Percentiles rank a stretch among this genome's conserved stretches.
phyloP scores from a whole-genome alignment of 1,139 yeast species.

The Magnusiomyces tetraspermus region DNA sequence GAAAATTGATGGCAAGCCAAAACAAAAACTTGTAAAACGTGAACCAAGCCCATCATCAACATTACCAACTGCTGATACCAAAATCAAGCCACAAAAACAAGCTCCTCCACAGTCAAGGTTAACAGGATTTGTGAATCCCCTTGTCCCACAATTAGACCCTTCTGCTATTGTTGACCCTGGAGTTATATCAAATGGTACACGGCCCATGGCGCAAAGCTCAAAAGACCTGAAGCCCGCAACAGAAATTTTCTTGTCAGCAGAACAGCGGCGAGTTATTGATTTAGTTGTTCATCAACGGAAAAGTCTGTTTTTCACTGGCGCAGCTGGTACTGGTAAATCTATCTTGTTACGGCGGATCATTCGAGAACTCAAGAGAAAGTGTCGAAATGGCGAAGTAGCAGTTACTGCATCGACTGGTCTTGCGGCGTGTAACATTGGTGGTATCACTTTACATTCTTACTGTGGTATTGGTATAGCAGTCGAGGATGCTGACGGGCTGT shows the following conservation, averaged over 20 bases:
- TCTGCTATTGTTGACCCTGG: conserved; percentile 8
- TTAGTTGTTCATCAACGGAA: conserved; percentile 44
- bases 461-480: conserved; percentile 78
- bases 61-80: too few relatives aligned
- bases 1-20: not conserved
- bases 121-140: conserved; percentile 11
- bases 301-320: conserved; percentile 75
- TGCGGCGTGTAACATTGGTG: conserved; percentile 89
- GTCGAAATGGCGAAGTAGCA: conserved; percentile 42
- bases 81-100: not conserved
- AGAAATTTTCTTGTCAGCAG: conserved; percentile 45
- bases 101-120: conserved; percentile 5
- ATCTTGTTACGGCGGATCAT: conserved; percentile 65
- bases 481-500: conserved; percentile 37
- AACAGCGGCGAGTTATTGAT: conserved; percentile 61
- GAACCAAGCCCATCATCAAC: too few relatives aligned
- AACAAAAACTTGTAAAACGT: too few relatives aligned
- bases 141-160: conserved; percentile 9
- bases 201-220: conserved; percentile 1
- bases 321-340: conserved; percentile 96
- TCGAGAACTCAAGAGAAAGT: conserved; percentile 41
- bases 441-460: conserved; percentile 74
- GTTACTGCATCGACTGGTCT: conserved; percentile 90
- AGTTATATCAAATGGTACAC: not conserved
- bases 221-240: conserved; percentile 11